Evolutionary conservation across 2,329 filamentous ascomycete species (phyloP), one percentile per base, ranked within the genome.

Genomic region (Sporothrix variecibatus): DNA sequence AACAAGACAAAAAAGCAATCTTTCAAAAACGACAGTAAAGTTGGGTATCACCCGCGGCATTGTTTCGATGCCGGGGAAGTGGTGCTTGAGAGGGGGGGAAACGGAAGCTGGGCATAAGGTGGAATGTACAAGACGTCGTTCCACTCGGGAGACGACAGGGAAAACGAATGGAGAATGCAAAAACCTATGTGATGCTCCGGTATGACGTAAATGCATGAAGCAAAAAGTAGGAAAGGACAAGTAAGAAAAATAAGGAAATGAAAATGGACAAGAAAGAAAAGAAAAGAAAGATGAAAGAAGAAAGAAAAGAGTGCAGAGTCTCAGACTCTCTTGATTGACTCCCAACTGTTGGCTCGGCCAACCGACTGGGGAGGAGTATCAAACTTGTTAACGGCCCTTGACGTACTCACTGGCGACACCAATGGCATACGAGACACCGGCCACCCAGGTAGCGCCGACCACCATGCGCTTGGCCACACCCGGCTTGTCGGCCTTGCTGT

Each of bases 361-460:
- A 49, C 26, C 9, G 12, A 9, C 1, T 1, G 2, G 3, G 7
- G 15, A 8, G 17, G 65, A 51, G 26, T 0, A 84, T 88, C 60
- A 7, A 31, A 28, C 40, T 49, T 28, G 49, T 49, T 46, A 75
- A 56, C 31, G 51, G 12, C 71, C 67, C 71, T 82, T 84, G 74
- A 90, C 86, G 72, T 87, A 88, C 77, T 92, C 90, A 1, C 83
- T 83, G n/a, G 89, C 82, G 17, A 90, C 85, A 9, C 90, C 89
- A 26, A 89, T 81, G 1, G 85, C 86, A 78, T 92, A 93, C 1
- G 86, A 86, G 2, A 87, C 81, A 1, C 86, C 89, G 0, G 85
- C 88, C 1, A 89, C 82, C 81, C 86, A 89, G 0, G 83, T 84
- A 1, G 88, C 88, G 0, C 88, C 88, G 0, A 90, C 76, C 1